Conservation (phyloP, 352 stramenopile species). For the Phytopythium kandeliae region DNA sequence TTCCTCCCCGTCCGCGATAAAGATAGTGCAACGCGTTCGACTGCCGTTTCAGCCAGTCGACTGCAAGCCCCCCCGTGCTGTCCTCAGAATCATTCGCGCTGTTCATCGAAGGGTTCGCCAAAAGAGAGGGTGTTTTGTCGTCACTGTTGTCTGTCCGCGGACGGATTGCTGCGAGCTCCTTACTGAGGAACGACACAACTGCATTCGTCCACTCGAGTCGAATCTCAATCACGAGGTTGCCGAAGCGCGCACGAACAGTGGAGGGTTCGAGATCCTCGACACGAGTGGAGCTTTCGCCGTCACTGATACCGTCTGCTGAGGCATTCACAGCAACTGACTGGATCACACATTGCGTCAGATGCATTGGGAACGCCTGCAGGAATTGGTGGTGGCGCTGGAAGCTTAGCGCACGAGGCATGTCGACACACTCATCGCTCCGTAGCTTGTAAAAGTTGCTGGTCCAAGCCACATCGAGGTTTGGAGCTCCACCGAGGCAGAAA, state of each 20-base stretch:
- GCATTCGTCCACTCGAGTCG: slow-evolving; percentile 25
- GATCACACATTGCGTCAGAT: slow-evolving; percentile 49
- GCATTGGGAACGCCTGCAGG: slow-evolving; percentile 29
- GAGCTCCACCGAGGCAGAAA: slow-evolving; percentile 50
- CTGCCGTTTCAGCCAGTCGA: slow-evolving; percentile 14
- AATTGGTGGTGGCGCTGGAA: slow-evolving; percentile 34
- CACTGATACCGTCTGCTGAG: slow-evolving; percentile 5
- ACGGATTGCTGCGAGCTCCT: slow-evolving; percentile 6
- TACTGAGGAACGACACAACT: slow-evolving; percentile 12
- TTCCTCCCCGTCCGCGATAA: slow-evolving; percentile 14
- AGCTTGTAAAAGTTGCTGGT: slow-evolving; percentile 28
- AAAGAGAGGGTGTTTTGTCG: background rate
- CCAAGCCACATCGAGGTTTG: slow-evolving; percentile 42
- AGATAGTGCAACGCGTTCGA: slow-evolving; percentile 21
- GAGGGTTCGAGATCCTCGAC: slow-evolving; percentile 8
- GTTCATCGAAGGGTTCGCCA: background rate
- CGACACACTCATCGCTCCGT: slow-evolving; percentile 31
- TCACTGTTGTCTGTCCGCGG: slow-evolving; percentile 6
- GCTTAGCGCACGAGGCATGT: slow-evolving; percentile 22
- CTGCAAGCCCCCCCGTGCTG: background rate
- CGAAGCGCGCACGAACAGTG: slow-evolving; percentile 15
- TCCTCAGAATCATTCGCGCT: background rate
- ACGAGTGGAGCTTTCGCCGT: slow-evolving; percentile 3
- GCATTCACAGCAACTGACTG: slow-evolving; percentile 34
- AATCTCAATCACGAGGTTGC: slow-evolving; percentile 22